Evolutionary conservation across 768 basidiomycete genomes (phyloP).

Genomic region (Lactarius deliciosus): DNA sequence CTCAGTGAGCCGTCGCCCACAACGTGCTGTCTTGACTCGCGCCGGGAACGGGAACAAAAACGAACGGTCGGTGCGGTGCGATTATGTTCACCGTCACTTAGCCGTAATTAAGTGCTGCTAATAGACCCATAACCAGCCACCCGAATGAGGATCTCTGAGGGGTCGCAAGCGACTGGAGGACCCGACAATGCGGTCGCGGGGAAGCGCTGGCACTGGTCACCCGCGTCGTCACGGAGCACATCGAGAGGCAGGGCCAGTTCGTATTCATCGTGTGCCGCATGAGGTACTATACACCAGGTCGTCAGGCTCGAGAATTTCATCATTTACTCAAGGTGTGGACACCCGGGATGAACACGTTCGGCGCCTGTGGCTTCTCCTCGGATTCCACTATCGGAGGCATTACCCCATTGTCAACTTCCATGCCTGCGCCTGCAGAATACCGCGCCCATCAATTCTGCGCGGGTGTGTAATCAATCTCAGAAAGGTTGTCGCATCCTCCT

Average conservation of each 20-base stretch:
- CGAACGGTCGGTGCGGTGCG: too few species aligned
- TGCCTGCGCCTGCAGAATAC: conserved; percentile 58
- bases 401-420: conserved; percentile 76
- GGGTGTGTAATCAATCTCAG: conserved; percentile 13
- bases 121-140: too few species aligned
- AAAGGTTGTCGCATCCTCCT: conserved; percentile 46
- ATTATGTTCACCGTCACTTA: too few species aligned
- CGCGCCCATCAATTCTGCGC: conserved; percentile 30
- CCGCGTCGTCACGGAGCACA: conserved; percentile 82
- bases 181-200: conserved; percentile 79
- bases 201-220: conserved; percentile 84
- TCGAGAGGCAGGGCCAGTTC: conserved; percentile 95
- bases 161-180: too few species aligned
- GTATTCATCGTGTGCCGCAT: conserved; percentile 95
- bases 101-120: too few species aligned
- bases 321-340: conserved; percentile 68
- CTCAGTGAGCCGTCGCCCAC: too few species aligned
- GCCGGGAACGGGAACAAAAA: too few species aligned
- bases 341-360: conserved; percentile 77
- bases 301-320: conserved; percentile 90
- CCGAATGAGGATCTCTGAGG: too few species aligned
- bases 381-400: conserved; percentile 81
- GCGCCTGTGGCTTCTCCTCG: conserved; percentile 59
- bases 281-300: conserved; percentile 78
- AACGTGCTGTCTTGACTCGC: too few species aligned